These are phyloP conservation scores for Stereocaulon alpinum DNA, from an alignment of 495 filamentous ascomycete genomes.

Conservation along the genomic window DNA sequence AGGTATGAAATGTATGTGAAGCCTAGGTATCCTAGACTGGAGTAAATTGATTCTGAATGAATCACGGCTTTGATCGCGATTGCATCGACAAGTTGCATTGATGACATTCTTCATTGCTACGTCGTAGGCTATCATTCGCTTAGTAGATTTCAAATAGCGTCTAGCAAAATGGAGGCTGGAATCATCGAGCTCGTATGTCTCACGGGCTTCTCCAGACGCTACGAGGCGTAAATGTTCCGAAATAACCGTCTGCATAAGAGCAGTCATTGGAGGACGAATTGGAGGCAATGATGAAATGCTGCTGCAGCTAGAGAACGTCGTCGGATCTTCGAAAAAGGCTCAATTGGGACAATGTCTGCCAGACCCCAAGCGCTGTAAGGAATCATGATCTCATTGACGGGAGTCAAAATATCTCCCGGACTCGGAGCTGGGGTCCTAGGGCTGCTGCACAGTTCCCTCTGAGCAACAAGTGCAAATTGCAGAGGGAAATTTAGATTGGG, in stretches of 20 bases:
- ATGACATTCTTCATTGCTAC: slow-evolving; percentile 74
- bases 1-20: slow-evolving; percentile 69
- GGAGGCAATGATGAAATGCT: not conserved
- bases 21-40: slow-evolving; percentile 47
- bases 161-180: slow-evolving; percentile 60
- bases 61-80: slow-evolving; percentile 1
- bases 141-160: not conserved
- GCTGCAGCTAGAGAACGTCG: not conserved
- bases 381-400: too few relatives aligned
- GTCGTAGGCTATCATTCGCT: slow-evolving; percentile 55
- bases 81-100: slow-evolving; percentile 1
- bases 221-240: slow-evolving; percentile 45
- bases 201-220: slow-evolving; percentile 68
- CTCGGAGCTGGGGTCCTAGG: too few relatives aligned
- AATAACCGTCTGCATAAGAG: slow-evolving; percentile 44
- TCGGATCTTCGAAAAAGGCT: not conserved
- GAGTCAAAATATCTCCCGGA: too few relatives aligned
- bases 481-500: too few relatives aligned
- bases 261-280: slow-evolving; percentile 28
- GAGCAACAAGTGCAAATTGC: too few relatives aligned
- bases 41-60: slow-evolving; percentile 41
- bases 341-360: not conserved
- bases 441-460: too few relatives aligned
- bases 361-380: too few relatives aligned
- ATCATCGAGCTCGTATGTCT: slow-evolving; percentile 66